Percentiles rank a stretch among this genome's conserved stretches.
These are phyloP conservation scores for Dalechampia spathulata DNA, from an alignment of 441 rosid species.

Conservation along the genomic window DNA sequence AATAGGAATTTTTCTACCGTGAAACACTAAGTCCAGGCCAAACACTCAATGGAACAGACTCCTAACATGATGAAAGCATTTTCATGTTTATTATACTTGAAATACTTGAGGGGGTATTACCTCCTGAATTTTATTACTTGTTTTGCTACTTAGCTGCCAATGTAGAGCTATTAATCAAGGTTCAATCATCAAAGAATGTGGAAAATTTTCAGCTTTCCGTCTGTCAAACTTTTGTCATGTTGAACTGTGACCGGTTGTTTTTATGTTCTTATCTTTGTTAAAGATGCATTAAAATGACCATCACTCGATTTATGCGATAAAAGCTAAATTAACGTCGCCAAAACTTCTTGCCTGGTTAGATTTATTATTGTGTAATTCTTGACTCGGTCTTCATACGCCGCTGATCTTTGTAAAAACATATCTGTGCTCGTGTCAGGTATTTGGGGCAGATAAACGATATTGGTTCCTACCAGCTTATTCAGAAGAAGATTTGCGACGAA, in stretches of 20 bases:
- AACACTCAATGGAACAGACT: neutral
- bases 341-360: neutral
- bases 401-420: neutral
- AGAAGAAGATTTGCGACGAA: conserved; percentile 62
- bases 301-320: neutral
- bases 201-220: too few relatives aligned
- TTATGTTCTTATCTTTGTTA: too few relatives aligned
- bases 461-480: conserved; percentile 76
- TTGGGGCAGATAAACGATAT: conserved; percentile 58
- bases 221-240: too few relatives aligned
- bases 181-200: too few relatives aligned
- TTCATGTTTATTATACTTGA: neutral
- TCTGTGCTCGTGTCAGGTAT: conserved; percentile 38
- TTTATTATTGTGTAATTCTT: too few relatives aligned
- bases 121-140: neutral
- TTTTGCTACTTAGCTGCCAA: too few relatives aligned
- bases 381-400: neutral
- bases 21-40: neutral
- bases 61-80: neutral
- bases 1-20: neutral
- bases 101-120: neutral
- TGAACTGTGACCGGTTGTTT: neutral
- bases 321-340: neutral
- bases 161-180: too few relatives aligned
- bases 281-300: neutral